Base-by-base conservation (phyloP, 768 basidiomycete genomes). In the Macrolepiota albuminosa region DNA sequence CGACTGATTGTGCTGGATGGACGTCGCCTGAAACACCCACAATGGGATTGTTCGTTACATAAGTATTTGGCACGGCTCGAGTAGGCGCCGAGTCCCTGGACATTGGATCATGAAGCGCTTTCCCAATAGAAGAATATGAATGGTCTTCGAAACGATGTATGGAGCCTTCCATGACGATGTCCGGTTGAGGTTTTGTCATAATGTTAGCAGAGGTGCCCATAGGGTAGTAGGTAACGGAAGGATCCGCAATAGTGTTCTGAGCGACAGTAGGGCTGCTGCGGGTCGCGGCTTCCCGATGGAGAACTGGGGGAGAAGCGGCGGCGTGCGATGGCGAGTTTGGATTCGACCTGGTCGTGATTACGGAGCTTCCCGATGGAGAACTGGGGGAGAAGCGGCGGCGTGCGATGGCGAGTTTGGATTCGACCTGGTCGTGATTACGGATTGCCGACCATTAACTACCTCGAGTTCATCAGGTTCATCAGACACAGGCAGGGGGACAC, bases 401-500 rank as follows among this genome's bases (percentile, higher is more conserved):
- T 61, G 57, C 6, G 68, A 60, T 13, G 76, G 72, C 9, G 76
- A 72, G 53, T 62, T 68, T 39, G 71, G 68, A 36, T 68, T 62
- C 24, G 73, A 69, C 52, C 62, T 70, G 26, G 64, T 61, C 52
- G 68, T 68, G 46, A 77, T 75, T 16, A 75, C 71, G 37, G 68
- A 59, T 57, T 73, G 73, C n/a, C 73, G 71, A 37, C 75, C 74
- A 8, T 51, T 51, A 5, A 78, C 66, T 11, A 76, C 73, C 53
- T 75, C 75, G 6, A 76, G 67, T 39, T 74, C 74, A 57, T 78
- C 76, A 6, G 70, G 70, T 47, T 64, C 66, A 36, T 61, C 62
- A 6, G 67, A 60, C 4, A 66, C 45, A 26, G 52, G 31, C 14
- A 39, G 24, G 13, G 36, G 45, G 14, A 16, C 34, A 34, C 21